Percentiles rank a stretch among this genome's conserved stretches.
These are phyloP conservation scores for Helenozyma rhizophorensis DNA, from an alignment of 805 yeast genomes.

Conservation along the genomic window DNA sequence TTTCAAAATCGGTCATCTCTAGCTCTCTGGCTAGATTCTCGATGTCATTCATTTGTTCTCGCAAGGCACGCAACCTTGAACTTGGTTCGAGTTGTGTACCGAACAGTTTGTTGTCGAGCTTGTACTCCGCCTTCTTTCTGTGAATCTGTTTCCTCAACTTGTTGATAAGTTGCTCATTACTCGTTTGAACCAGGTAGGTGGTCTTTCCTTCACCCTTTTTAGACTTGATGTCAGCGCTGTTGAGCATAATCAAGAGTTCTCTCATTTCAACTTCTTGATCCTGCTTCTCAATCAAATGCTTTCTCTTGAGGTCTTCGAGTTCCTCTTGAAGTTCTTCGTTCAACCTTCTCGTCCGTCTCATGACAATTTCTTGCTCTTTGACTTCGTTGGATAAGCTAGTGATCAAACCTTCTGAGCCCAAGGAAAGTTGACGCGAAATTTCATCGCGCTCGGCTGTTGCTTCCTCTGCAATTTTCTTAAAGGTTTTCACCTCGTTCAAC, in stretches of 20 bases:
- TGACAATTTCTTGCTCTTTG: constrained; percentile 56
- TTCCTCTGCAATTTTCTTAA: constrained; percentile 22
- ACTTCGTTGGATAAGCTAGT: constrained; percentile 57
- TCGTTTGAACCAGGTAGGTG: constrained; percentile 31
- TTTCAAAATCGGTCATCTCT: constrained; percentile 77
- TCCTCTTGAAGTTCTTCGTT: constrained; percentile 58
- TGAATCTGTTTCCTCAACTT: constrained; percentile 44
- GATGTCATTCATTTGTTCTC: constrained; percentile 80
- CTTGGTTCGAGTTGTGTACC: constrained; percentile 69
- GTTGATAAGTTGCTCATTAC: constrained; percentile 33
- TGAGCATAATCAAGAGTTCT: constrained; percentile 62
- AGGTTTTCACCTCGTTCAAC: constrained; percentile 19
- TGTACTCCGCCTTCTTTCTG: constrained; percentile 44
- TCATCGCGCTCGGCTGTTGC: constrained; percentile 42
- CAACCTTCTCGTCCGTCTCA: constrained; percentile 56
- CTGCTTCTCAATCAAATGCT: constrained; percentile 61
- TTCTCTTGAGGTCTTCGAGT: constrained; percentile 58
- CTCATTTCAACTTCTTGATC: constrained; percentile 75
- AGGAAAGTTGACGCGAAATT: constrained; percentile 57
- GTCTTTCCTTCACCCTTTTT: constrained; percentile 33
- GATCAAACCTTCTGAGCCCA: constrained; percentile 76
- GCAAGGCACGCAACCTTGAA: constrained; percentile 63
- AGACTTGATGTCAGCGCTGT: constrained; percentile 37
- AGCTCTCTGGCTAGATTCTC: constrained; percentile 81
- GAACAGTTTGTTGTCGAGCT: constrained; percentile 41